These are phyloP conservation scores for Colletotrichum simmondsii DNA, from an alignment of 2,329 filamentous ascomycete genomes.

Conservation along the genomic window DNA sequence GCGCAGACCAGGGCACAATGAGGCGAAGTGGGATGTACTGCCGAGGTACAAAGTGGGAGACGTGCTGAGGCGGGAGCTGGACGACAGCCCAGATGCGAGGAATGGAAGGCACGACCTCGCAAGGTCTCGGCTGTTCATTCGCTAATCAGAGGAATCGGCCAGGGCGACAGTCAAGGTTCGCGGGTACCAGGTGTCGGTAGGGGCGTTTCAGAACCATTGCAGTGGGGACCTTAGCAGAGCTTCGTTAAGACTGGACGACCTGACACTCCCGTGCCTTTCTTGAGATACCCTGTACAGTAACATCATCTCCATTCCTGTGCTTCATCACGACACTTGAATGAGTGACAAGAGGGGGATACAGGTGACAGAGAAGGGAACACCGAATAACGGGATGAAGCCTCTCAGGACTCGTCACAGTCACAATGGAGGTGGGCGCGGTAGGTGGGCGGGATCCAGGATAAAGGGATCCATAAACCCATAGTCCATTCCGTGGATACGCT, in stretches of 20 bases:
- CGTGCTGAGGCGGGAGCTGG: neutral
- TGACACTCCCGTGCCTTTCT: too few species aligned
- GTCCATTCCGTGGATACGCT: neutral
- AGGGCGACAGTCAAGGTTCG: slow-evolving; percentile 25
- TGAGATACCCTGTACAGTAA: too few species aligned
- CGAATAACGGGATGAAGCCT: neutral
- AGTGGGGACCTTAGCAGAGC: slow-evolving; percentile 25
- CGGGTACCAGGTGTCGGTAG: slow-evolving; percentile 16
- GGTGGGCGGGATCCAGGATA: neutral
- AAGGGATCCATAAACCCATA: too few species aligned
- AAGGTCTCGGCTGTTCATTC: slow-evolving; percentile 20
- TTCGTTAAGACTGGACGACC: slow-evolving; percentile 19
- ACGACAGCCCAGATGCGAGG: neutral
- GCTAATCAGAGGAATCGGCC: slow-evolving; percentile 22
- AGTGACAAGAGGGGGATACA: neutral
- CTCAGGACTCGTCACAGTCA: neutral
- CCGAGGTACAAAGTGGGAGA: neutral
- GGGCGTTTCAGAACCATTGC: slow-evolving; percentile 31
- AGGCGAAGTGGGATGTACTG: neutral
- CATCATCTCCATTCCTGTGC: too few species aligned
- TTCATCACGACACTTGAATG: neutral
- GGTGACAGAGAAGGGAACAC: too few species aligned
- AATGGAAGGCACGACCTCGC: neutral
- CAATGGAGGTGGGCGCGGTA: neutral
- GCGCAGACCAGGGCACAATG: too few species aligned